A percentile compares a stretch with the other conserved stretches of the same genome.
These are phyloP conservation scores for Haematococcus lacustris DNA, from an alignment of 139 green algal species.

Conservation along the genomic window DNA sequence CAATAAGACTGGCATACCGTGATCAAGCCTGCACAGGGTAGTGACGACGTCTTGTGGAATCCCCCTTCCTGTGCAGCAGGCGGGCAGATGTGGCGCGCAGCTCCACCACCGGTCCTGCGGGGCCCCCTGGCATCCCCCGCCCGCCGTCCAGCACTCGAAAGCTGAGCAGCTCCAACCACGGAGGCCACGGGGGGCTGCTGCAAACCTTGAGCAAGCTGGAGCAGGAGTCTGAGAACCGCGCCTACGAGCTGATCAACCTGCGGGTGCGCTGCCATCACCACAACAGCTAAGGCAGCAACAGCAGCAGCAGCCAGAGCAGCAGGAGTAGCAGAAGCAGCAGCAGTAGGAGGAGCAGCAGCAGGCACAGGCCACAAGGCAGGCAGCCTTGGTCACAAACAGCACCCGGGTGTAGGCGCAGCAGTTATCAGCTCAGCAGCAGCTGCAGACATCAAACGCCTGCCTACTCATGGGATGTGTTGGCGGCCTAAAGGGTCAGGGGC, in stretches of 20 bases:
- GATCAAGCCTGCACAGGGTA: too few species aligned
- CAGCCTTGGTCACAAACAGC: not conserved
- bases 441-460: too few species aligned
- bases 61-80: too few species aligned
- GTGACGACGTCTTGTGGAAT: too few species aligned
- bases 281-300: not conserved
- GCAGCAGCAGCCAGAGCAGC: not conserved
- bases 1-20: too few species aligned
- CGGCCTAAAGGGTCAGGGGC: too few species aligned
- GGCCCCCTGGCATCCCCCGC: not conserved
- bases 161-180: not conserved
- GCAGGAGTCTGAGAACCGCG: constrained; percentile 25
- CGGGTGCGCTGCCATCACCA: constrained; percentile 4
- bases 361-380: not conserved
- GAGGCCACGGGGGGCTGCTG: constrained; percentile 1
- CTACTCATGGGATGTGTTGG: too few species aligned
- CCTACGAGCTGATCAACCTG: constrained; percentile 34
- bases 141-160: too few species aligned
- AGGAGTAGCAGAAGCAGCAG: not conserved
- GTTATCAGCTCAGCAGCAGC: too few species aligned
- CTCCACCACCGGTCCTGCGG: too few species aligned
- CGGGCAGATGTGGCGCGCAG: too few species aligned
- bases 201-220: constrained; percentile 35
- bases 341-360: not conserved
- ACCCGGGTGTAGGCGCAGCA: too few species aligned